Percentiles rank a stretch among this genome's conserved stretches.
phyloP scores from a whole-genome alignment of 345 rosid species.

The Lumnitzera littorea region DNA sequence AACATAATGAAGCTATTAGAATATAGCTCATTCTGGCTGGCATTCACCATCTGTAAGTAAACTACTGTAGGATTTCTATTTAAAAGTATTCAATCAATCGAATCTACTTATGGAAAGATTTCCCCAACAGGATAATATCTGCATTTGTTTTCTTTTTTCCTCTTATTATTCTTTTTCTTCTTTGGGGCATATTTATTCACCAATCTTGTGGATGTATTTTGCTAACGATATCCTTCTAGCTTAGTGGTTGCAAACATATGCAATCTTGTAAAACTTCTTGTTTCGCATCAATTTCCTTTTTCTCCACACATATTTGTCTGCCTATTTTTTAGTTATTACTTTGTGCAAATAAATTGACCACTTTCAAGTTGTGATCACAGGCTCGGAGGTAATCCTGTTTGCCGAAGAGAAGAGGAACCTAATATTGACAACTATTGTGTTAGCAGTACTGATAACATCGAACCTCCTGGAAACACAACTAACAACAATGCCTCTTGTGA shows the following conservation, averaged over 20 bases:
- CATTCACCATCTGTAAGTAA: too few species aligned
- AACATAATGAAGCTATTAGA: too few species aligned
- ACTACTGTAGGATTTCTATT: too few species aligned
- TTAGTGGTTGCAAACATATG: too few species aligned
- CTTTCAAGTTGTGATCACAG: conserved; percentile 16
- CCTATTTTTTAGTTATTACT: not conserved
- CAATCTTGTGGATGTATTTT: not conserved
- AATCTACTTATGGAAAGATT: too few species aligned
- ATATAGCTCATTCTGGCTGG: too few species aligned
- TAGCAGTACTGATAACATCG: conserved; percentile 6
- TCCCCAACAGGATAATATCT: too few species aligned
- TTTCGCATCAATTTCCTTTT: too few species aligned
- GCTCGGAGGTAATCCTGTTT: conserved; percentile 58
- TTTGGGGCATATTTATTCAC: too few species aligned
- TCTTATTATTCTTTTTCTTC: not conserved
- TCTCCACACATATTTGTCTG: not conserved
- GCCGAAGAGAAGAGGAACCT: conserved; percentile 25
- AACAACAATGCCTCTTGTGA: conserved; percentile 19
- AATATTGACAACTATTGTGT: conserved; percentile 35
- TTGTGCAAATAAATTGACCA: conserved; percentile 1
- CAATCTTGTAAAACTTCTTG: not conserved
- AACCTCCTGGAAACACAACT: conserved; percentile 18
- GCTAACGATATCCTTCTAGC: conserved; percentile 8
- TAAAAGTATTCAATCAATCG: too few species aligned
- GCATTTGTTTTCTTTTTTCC: too few species aligned